phyloP scores from a whole-genome alignment of 768 basidiomycete genomes.

The Amanita rimosa region DNA sequence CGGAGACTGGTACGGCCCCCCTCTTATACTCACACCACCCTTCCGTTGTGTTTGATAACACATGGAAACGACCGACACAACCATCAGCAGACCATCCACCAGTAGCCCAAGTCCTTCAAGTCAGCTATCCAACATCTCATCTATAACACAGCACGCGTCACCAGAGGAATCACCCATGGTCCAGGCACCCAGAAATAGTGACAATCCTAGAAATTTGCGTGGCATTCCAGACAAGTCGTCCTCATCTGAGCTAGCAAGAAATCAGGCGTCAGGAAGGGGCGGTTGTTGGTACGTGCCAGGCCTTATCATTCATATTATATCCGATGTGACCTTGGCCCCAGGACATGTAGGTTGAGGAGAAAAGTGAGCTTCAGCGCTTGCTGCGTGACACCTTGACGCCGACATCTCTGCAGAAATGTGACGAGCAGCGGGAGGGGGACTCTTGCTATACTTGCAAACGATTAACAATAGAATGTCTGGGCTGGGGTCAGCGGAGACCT shows the following conservation, averaged over 20 bases:
- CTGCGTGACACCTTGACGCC: conserved; percentile 3
- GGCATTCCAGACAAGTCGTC: conserved; percentile 37
- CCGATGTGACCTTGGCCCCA: conserved; percentile 17
- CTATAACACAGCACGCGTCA: conserved; percentile 23
- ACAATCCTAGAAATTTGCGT: conserved; percentile 19
- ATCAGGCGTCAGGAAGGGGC: conserved; percentile 49
- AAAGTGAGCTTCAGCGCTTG: conserved; percentile 38
- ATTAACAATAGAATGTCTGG: conserved; percentile 71
- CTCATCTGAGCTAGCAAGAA: conserved; percentile 39
- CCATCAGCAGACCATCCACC: conserved; percentile 26
- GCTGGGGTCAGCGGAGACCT: conserved; percentile 78
- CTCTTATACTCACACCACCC: conserved; percentile 24
- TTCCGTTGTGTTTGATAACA: conserved; percentile 15
- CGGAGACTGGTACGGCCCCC: conserved; percentile 7
- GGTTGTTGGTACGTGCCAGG: conserved; percentile 61
- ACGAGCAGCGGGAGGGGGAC: conserved; percentile 72
- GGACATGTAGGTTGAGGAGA: conserved; percentile 77
- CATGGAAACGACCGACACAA: neutral
- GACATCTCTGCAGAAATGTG: conserved; percentile 58
- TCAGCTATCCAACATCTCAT: conserved; percentile 31
- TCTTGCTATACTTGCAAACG: conserved; percentile 77
- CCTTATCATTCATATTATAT: conserved; percentile 4
- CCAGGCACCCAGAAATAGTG: conserved; percentile 14
- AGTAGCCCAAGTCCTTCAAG: conserved; percentile 36
- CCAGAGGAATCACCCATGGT: conserved; percentile 20